Base-by-base conservation (phyloP, 192 early-diverging fungal species). In the Umbelopsis vinacea region DNA sequence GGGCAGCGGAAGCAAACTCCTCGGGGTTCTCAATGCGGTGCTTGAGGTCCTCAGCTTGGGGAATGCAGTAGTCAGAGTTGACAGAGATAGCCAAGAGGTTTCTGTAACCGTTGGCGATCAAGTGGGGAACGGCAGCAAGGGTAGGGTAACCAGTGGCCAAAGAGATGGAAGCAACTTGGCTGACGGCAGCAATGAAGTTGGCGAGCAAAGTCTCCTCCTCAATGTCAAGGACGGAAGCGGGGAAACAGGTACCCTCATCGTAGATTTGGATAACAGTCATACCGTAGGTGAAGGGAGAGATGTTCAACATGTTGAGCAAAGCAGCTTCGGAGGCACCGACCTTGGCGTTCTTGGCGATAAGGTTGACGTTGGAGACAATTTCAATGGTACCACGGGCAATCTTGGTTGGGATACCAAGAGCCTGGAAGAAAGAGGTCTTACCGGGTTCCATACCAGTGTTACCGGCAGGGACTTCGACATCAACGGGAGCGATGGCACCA, bases 381-480 rank as follows among this genome's bases (percentile, higher is more conserved):
- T 99, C 98, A 92, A 99, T 98, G 83, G 96, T 97, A 96, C 98
- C 98, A 93, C 94, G 94, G 75, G 98, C 90, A 94, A 99, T 99
- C 95, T 99, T 99, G 93, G 98, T 99, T 68, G 98, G 96, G 84
- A 99, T 93, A 87, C 96, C 93, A 74, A 99, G 89, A 81, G 98
- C 96, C 89, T 99, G 98, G 95, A 99, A 99, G 94, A 99, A 99
- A 71, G 96, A 97, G 76, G 96, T 98, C 93, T 97, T 95, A 74
- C 96, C 96, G 83, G 98, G 98, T 84, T 98, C 96, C 95, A 98
- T 97, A 87, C 98, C 98, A 77, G 98, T 99, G 94, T 99, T 99
- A 85, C 92, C 92, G 68, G 43, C 76, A 40, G 76, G 76, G 14
- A 77, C 76, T 22, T 68, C 38, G 84, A 99, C 87, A 85, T 92